Percentiles rank a stretch among this genome's conserved stretches.
These are phyloP conservation scores for Toxicodendron radicans DNA, from an alignment of 345 rosid species.

Conservation along the genomic window DNA sequence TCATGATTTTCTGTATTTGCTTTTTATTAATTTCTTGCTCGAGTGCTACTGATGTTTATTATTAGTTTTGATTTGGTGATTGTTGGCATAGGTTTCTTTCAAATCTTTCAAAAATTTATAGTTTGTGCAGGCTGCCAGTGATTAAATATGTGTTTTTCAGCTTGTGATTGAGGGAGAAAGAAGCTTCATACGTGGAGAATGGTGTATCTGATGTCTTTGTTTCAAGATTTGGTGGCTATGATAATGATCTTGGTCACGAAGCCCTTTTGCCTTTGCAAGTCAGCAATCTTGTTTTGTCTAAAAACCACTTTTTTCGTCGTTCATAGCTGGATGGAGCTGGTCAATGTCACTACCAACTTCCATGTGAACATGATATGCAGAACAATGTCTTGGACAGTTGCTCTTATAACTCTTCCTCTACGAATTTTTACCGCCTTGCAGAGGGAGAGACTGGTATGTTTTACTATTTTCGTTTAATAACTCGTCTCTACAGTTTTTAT, in stretches of 20 bases:
- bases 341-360: slow-evolving; percentile 44
- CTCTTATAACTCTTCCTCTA: slow-evolving; percentile 55
- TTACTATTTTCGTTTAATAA: background rate
- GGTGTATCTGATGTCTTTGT: slow-evolving; percentile 34
- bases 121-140: slow-evolving; percentile 7
- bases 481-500: background rate
- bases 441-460: slow-evolving; percentile 69
- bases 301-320: slow-evolving; percentile 44
- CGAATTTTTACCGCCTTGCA: slow-evolving; percentile 56
- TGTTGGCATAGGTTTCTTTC: background rate
- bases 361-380: slow-evolving; percentile 50
- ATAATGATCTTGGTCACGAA: slow-evolving; percentile 35
- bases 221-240: slow-evolving; percentile 31
- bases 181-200: slow-evolving; percentile 7
- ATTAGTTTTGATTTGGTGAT: background rate
- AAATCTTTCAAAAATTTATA: no score
- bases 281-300: slow-evolving; percentile 34
- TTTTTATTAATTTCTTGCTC: background rate
- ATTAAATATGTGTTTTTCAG: slow-evolving; percentile 2
- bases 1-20: background rate
- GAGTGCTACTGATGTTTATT: background rate
- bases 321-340: slow-evolving; percentile 52
- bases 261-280: slow-evolving; percentile 48
- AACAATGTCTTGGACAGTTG: slow-evolving; percentile 41
- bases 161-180: slow-evolving; percentile 9